Evolutionary conservation across 148 eudicot species (phyloP).

Genomic region (Camellia lanceoleosa): DNA sequence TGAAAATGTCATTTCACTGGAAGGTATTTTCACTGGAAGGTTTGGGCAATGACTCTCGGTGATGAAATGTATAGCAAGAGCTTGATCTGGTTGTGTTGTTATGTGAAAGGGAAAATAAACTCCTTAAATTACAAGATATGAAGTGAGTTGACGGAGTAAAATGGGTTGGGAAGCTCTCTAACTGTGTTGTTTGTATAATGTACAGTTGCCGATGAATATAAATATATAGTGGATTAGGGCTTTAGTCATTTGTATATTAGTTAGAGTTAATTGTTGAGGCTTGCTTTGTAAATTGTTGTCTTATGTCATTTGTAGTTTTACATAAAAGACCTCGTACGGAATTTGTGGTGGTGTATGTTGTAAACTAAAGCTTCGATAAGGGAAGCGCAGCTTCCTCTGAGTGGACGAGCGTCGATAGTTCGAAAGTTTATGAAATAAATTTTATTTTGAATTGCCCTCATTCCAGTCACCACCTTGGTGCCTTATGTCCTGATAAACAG

Average conservation of each 20-base stretch:
- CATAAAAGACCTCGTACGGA: not conserved
- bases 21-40: not conserved
- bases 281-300: not conserved
- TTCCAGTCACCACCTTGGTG: not conserved
- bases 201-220: not conserved
- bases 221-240: not conserved
- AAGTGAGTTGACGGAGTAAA: not conserved
- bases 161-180: not conserved
- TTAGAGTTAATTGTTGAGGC: not conserved
- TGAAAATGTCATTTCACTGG: not conserved
- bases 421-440: too few relatives aligned
- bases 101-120: not conserved
- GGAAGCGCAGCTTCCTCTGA: not conserved
- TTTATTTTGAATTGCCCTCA: too few relatives aligned
- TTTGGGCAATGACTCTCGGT: not conserved
- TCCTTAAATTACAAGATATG: not conserved
- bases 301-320: not conserved
- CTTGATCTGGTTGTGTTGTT: not conserved
- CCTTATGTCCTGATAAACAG: too few relatives aligned
- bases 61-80: not conserved
- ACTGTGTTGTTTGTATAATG: not conserved
- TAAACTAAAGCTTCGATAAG: not conserved
- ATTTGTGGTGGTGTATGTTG: not conserved
- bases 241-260: slow-evolving; percentile 1
- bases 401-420: not conserved